Conservation (phyloP, 169 alveolate species). For the Cryptosporidium ubiquitum region DNA sequence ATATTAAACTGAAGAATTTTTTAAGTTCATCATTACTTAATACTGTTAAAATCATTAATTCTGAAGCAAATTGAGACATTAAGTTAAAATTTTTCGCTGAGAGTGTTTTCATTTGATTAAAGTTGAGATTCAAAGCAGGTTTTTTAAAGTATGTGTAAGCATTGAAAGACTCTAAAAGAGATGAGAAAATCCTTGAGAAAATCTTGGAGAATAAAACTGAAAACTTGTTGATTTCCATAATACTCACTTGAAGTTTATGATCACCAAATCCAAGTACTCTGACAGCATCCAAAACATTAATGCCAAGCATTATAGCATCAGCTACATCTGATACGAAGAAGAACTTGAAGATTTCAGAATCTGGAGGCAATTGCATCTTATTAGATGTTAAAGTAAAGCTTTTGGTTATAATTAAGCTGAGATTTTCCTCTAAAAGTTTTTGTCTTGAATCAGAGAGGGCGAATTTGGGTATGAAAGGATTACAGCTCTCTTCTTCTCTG, state of each 20-base stretch:
- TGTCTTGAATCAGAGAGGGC: not conserved
- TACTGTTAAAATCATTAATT: not conserved
- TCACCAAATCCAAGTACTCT: constrained; percentile 23
- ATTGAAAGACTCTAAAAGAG: not conserved
- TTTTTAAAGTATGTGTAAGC: not conserved
- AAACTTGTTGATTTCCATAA: constrained; percentile 10
- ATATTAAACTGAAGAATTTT: not conserved
- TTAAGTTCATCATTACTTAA: not conserved
- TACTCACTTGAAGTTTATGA: not conserved
- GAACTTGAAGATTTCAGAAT: not conserved
- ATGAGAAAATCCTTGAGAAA: not conserved
- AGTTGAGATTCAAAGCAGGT: not conserved
- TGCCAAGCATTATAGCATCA: not conserved
- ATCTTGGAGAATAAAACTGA: constrained; percentile 6
- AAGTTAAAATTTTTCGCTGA: constrained; percentile 18
- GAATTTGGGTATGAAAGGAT: not conserved
- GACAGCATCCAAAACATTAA: constrained; percentile 56
- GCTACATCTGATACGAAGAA: not conserved
- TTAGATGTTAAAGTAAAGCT: not conserved
- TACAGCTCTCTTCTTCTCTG: not conserved
- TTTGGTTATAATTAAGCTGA: not conserved
- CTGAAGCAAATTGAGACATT: not conserved
- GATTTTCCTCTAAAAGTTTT: not conserved
- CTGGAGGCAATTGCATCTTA: not conserved
- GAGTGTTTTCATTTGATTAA: not conserved